phyloP scores from a whole-genome alignment of 805 yeast species.

The Maudiozyma serrabonitensis region DNA sequence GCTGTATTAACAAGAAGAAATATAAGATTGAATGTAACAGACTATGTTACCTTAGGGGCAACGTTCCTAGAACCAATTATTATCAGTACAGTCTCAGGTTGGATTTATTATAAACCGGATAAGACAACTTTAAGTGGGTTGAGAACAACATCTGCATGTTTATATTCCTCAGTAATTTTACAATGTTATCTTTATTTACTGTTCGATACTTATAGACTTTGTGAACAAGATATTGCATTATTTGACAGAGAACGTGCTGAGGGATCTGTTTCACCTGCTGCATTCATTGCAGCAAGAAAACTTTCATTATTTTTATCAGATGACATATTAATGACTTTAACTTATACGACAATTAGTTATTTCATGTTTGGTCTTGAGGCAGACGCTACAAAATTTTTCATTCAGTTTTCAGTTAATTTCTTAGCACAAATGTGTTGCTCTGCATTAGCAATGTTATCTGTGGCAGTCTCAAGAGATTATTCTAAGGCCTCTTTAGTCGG shows the following conservation, averaged over 20 bases:
- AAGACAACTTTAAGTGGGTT: slow-evolving; percentile 41
- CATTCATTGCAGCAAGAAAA: slow-evolving; percentile 58
- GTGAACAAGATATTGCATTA: slow-evolving; percentile 43
- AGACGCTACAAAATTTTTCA: slow-evolving; percentile 43
- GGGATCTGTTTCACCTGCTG: slow-evolving; percentile 52
- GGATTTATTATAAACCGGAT: slow-evolving; percentile 61
- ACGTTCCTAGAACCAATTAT: slow-evolving; percentile 39
- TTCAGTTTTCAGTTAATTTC: slow-evolving; percentile 51
- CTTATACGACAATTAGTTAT: slow-evolving; percentile 54
- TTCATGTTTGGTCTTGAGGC: slow-evolving; percentile 68
- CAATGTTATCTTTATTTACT: slow-evolving; percentile 47
- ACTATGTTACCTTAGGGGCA: slow-evolving; percentile 39
- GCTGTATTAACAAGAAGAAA: slow-evolving; percentile 38
- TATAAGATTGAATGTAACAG: slow-evolving; percentile 39
- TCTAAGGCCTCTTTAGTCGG: slow-evolving; percentile 51
- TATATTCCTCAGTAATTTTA: slow-evolving; percentile 44
- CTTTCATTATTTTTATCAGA: slow-evolving; percentile 57
- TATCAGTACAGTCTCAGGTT: slow-evolving; percentile 58
- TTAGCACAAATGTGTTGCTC: slow-evolving; percentile 39
- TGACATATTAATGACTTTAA: slow-evolving; percentile 52
- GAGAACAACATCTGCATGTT: slow-evolving; percentile 44
- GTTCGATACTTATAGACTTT: slow-evolving; percentile 50
- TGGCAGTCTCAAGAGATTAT: slow-evolving; percentile 52
- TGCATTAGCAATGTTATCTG: slow-evolving; percentile 27
- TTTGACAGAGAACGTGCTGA: slow-evolving; percentile 65